phyloP scores from a whole-genome alignment of 2,329 filamentous ascomycete species.

The Diaporthe sp. region DNA sequence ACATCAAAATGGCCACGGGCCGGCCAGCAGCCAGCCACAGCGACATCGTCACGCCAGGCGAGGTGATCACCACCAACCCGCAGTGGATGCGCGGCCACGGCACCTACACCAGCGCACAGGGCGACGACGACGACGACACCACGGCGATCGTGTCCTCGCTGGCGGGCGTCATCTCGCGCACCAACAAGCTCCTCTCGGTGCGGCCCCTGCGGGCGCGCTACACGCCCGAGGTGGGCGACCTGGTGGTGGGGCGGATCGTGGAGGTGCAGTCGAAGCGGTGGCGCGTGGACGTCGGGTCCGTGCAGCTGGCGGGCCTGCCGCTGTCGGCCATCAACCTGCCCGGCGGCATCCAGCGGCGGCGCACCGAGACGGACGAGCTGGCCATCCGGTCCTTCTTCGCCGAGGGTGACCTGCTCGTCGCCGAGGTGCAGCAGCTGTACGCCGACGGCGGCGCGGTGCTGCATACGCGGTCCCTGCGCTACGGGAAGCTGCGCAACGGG shows the following conservation, averaged over 20 bases:
- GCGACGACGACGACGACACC: constrained; percentile 61
- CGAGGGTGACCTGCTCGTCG: constrained; percentile 93
- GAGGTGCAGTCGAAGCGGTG: constrained; percentile 95
- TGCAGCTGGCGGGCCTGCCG: constrained; percentile 86
- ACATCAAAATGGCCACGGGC: constrained; percentile 57
- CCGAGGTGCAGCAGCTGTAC: constrained; percentile 92
- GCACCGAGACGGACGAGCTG: constrained; percentile 95
- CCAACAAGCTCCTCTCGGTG: constrained; percentile 96
- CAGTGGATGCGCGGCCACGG: constrained; percentile 99
- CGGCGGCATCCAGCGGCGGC: constrained; percentile 89
- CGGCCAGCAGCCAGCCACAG: constrained; percentile 43
- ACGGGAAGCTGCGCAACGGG: constrained; percentile 95
- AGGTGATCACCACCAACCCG: constrained; percentile 88
- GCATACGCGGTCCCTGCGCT: constrained; percentile 91
- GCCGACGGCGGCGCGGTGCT: constrained; percentile 87
- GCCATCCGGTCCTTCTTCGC: constrained; percentile 98
- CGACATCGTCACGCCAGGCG: constrained; percentile 87
- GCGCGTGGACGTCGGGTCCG: constrained; percentile 94
- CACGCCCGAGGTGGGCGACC: constrained; percentile 94
- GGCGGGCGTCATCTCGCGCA: constrained; percentile 89
- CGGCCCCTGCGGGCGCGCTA: constrained; percentile 92
- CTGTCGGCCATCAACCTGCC: constrained; percentile 94
- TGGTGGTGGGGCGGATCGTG: constrained; percentile 93
- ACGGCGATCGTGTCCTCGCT: constrained; percentile 88
- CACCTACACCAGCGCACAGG: constrained; percentile 69